Percentiles rank a stretch among this genome's conserved stretches.
Evolutionary conservation across 2,329 filamentous ascomycete genomes (phyloP).

Genomic region (Phyllachora maydis): DNA sequence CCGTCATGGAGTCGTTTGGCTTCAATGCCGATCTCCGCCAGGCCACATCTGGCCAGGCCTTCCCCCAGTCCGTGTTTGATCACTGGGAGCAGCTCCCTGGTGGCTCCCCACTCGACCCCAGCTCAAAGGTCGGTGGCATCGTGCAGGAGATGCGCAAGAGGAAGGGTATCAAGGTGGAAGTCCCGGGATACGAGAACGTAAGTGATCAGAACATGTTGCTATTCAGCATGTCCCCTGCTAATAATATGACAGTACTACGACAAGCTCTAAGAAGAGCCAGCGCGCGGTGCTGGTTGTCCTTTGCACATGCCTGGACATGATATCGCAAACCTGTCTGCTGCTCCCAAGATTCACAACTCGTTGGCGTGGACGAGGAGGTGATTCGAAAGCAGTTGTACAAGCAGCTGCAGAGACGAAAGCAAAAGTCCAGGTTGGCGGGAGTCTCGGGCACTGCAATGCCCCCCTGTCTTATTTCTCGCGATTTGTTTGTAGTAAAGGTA

Average conservation of each 20-base stretch:
- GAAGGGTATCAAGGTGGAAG: slow-evolving; percentile 96
- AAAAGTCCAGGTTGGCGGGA: too few species aligned
- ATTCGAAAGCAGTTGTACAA: too few species aligned
- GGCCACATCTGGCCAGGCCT: slow-evolving; percentile 89
- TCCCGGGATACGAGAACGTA: slow-evolving; percentile 89
- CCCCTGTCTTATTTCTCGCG: too few species aligned
- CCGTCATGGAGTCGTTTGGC: slow-evolving; percentile 31
- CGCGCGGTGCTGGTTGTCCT: too few species aligned
- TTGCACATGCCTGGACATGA: too few species aligned
- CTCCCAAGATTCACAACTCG: too few species aligned
- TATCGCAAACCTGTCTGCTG: too few species aligned
- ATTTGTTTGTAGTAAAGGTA: too few species aligned
- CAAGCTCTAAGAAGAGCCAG: slow-evolving; percentile 68
- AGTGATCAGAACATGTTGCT: slow-evolving; percentile 28
- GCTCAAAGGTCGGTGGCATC: slow-evolving; percentile 63
- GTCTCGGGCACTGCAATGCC: too few species aligned
- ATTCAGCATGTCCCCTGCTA: slow-evolving; percentile 14
- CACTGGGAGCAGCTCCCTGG: slow-evolving; percentile 95
- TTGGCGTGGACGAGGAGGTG: too few species aligned
- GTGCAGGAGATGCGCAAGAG: slow-evolving; percentile 89
- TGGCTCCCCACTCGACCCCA: slow-evolving; percentile 73
- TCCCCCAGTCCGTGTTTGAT: slow-evolving; percentile 97
- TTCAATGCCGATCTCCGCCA: slow-evolving; percentile 96
- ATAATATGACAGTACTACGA: slow-evolving; percentile 64
- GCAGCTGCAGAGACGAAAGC: too few species aligned